phyloP scores from a whole-genome alignment of 164 flowering plant genomes.

The Paratinospora sagittata region DNA sequence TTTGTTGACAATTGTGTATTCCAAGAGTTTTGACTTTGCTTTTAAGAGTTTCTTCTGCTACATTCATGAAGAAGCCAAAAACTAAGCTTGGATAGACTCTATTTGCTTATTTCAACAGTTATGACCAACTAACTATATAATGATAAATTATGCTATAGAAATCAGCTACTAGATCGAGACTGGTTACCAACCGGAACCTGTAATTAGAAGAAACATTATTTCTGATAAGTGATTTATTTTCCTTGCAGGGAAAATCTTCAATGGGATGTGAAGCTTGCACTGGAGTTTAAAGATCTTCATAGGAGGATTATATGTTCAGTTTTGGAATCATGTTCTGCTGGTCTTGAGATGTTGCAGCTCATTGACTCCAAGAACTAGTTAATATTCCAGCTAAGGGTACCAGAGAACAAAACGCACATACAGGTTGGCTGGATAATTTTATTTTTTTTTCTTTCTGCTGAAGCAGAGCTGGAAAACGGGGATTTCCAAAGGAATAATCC shows the following conservation, averaged over 20 bases:
- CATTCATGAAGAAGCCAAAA: too few relatives aligned
- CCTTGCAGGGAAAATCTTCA: constrained; percentile 28
- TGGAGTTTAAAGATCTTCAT: constrained; percentile 52
- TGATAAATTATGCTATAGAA: not conserved
- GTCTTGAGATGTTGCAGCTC: constrained; percentile 35
- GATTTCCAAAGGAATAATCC: too few relatives aligned
- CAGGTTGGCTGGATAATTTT: not conserved
- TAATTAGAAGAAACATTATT: not conserved
- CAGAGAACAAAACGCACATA: not conserved
- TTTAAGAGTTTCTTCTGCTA: too few relatives aligned
- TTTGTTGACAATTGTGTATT: too few relatives aligned
- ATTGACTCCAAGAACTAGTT: not conserved
- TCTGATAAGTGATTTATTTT: not conserved
- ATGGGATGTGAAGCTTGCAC: constrained; percentile 74
- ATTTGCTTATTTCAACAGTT: not conserved
- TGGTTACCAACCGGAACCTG: not conserved
- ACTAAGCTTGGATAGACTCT: too few relatives aligned
- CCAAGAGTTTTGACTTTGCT: too few relatives aligned
- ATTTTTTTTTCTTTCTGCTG: too few relatives aligned
- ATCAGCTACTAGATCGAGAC: not conserved
- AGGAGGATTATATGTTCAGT: constrained; percentile 59
- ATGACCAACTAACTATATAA: not conserved
- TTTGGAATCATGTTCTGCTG: constrained; percentile 46
- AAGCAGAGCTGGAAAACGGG: not conserved
- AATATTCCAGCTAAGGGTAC: not conserved